Conservation (phyloP, 2,329 filamentous ascomycete species). For the Hypomyces rosellus region DNA sequence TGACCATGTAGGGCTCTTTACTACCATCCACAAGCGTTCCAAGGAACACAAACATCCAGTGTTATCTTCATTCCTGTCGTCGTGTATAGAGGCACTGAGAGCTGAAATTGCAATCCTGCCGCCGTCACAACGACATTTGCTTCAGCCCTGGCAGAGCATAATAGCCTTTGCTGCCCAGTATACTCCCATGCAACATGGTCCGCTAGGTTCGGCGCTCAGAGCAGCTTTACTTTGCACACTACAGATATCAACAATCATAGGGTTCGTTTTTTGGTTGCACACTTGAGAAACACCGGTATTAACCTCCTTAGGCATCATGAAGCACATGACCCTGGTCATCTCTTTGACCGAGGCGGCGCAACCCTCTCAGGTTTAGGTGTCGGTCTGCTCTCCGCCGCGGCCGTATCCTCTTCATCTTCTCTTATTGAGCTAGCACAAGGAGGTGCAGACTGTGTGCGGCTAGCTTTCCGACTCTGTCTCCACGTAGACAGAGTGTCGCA, state of each 20-base stretch:
- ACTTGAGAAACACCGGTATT: background rate
- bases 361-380: constrained; percentile 36
- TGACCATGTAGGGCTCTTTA: background rate
- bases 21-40: background rate
- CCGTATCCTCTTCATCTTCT: constrained; percentile 33
- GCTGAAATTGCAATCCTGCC: background rate
- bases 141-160: background rate
- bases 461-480: constrained; percentile 42
- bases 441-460: constrained; percentile 36
- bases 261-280: background rate
- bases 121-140: background rate
- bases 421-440: constrained; percentile 32
- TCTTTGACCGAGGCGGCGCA: background rate
- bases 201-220: background rate
- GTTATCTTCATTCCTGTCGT: background rate
- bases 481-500: constrained; percentile 36
- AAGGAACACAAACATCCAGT: background rate
- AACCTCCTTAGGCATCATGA: background rate
- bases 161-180: background rate
- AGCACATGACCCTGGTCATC: background rate
- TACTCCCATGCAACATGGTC: background rate
- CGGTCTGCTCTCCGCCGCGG: constrained; percentile 37
- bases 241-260: background rate
- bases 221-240: background rate
- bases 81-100: background rate